Base-by-base conservation (phyloP, 2,329 filamentous ascomycete genomes). In the Xylariales sp. region DNA sequence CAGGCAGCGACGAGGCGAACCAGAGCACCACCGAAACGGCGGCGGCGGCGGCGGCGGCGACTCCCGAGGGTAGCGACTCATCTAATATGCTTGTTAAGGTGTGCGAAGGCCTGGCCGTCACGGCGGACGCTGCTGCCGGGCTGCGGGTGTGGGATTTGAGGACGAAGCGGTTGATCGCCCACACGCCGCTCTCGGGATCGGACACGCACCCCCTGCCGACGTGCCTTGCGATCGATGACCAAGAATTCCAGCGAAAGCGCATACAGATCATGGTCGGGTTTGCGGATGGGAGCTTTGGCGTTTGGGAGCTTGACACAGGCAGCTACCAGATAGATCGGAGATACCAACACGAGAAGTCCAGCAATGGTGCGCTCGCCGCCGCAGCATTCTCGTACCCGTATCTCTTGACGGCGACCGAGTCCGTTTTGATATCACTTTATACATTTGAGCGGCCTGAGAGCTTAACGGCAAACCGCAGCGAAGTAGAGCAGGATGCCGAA, bases 121-220 rank as follows among this genome's bases (percentile, higher is more conserved):
- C 88, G 4, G 88, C 77, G 1, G 88, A 95, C 56, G 63, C 66
- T 5, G 60, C 65, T 3, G 74, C 74, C 33, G 89, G 89, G 1
- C 65, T 97, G 33, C 76, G 88, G 25, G 88, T 81, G 2, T 96
- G 89, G 89, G 77, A 82, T 43, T 67, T 87, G 18, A 85, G 78
- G 53, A 78, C 74, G 3, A 78, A 74, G 43, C 60, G 66, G 17
- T 62, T 85, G 25, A 57, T 90, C 27, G 81, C 81, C 5, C 65
- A 70, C 32, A 55, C 55, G 13, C 41, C 42, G 3, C 53, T 80
- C 3, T 46, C 48, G 3, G 47, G 50, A 3, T 40, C 41, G 13
- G 46, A 48, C 5, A 46, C 18, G 33, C 42, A 17, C 20, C 49
- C 53, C 4, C 51, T 57, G 11, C 83, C 85, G 2, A 83, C 74